phyloP scores from a whole-genome alignment of 2,329 filamentous ascomycete species.

The Colletotrichum sp. region DNA sequence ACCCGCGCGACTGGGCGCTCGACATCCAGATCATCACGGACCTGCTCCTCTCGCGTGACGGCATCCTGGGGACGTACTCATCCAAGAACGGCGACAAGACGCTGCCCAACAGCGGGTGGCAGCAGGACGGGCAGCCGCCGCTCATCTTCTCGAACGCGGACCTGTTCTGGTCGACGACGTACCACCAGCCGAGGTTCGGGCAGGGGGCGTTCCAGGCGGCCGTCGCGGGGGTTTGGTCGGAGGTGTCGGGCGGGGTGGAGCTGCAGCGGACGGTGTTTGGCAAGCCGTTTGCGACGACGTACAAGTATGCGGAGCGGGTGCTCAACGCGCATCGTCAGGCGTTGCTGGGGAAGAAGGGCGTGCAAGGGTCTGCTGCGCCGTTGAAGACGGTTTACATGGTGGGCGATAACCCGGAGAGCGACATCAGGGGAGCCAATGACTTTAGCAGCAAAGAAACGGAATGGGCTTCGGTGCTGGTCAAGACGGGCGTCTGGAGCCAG shows the following conservation, averaged over 20 bases:
- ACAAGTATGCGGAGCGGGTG: conserved; percentile 81
- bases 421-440: conserved; percentile 86
- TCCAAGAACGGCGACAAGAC: conserved; percentile 68
- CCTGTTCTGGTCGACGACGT: conserved; percentile 84
- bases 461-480: conserved; percentile 80
- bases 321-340: conserved; percentile 65
- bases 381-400: conserved; percentile 89
- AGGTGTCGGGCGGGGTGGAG: conserved; percentile 67
- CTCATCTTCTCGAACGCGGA: conserved; percentile 93
- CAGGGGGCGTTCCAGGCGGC: conserved; percentile 91
- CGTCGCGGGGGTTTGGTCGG: conserved; percentile 78
- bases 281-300: conserved; percentile 81
- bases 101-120: conserved; percentile 78
- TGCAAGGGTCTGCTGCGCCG: conserved; percentile 33
- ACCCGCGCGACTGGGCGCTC: conserved; percentile 94
- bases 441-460: conserved; percentile 73
- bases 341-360: conserved; percentile 37
- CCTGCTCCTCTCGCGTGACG: conserved; percentile 77
- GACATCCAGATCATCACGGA: conserved; percentile 87
- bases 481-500: conserved; percentile 75
- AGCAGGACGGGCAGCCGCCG: conserved; percentile 78
- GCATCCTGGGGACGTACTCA: conserved; percentile 82
- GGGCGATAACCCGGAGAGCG: conserved; percentile 87
- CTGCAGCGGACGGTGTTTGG: conserved; percentile 75
- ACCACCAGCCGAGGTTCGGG: conserved; percentile 85